These are phyloP conservation scores for Suhomyces choctaworum DNA, from an alignment of 1,139 yeast genomes.

Conservation along the genomic window DNA sequence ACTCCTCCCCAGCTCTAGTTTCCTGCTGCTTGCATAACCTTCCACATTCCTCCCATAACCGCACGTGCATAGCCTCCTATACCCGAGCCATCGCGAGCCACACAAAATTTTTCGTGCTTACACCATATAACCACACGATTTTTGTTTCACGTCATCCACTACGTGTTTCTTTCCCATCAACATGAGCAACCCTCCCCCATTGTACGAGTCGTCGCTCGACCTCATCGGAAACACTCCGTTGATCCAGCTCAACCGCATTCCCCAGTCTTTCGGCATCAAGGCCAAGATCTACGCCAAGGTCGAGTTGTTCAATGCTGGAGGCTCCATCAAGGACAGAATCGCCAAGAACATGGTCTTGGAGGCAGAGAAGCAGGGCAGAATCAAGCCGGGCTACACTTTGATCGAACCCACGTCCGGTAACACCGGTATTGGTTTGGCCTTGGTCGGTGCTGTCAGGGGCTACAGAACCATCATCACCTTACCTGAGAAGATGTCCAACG, in stretches of 20 bases:
- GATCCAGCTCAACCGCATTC: slow-evolving; percentile 71
- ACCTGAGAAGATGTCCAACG: slow-evolving; percentile 93
- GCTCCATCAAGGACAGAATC: slow-evolving; percentile 69
- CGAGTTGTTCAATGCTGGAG: slow-evolving; percentile 69
- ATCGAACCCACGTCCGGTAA: slow-evolving; percentile 91
- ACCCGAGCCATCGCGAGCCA: slow-evolving; percentile 10
- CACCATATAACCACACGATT: slow-evolving; percentile 3
- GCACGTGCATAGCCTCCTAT: slow-evolving; percentile 2
- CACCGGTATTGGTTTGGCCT: slow-evolving; percentile 87
- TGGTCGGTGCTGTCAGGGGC: slow-evolving; percentile 84
- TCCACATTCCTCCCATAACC: background rate
- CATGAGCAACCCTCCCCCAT: slow-evolving; percentile 29
- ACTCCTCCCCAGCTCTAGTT: no score
- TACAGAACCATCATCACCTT: slow-evolving; percentile 85
- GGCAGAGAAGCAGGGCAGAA: slow-evolving; percentile 76
- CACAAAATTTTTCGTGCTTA: slow-evolving; percentile 8
- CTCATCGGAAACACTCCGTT: slow-evolving; percentile 85
- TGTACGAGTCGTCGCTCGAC: slow-evolving; percentile 49
- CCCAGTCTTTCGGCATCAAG: slow-evolving; percentile 74
- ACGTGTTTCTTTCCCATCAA: background rate
- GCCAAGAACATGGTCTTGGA: slow-evolving; percentile 73
- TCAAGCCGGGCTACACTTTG: slow-evolving; percentile 82
- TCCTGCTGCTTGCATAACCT: no score
- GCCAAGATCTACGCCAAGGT: slow-evolving; percentile 60
- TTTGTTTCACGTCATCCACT: background rate